Base-by-base conservation (phyloP, 2,329 filamentous ascomycete genomes). In the Penicillium sp. region DNA sequence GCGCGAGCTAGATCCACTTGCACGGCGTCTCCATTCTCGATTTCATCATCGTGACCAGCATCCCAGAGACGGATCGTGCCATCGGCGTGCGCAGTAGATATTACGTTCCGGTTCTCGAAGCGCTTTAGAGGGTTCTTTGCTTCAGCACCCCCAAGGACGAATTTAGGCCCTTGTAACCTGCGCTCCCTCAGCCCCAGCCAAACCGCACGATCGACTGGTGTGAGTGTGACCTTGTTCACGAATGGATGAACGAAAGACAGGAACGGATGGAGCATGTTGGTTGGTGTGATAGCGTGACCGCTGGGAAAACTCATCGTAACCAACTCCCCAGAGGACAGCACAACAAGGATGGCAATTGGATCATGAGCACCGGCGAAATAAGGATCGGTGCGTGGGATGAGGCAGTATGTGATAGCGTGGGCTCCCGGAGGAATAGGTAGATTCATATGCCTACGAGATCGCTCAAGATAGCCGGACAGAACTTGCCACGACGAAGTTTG, bases 21-120 rank as follows among this genome's bases (percentile, higher is more conserved):
- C 23, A 97, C 76, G 48, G 90, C 81, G 4, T 80, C 79, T 12
- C 84, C 81, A 64, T 97, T 97, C 71, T 99, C 94, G 46, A 99
- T 88, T 65, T 96, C 90, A 66, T 99, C 94, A 13, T 85, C 89
- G 65, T 95, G 89, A 0, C 94, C 94, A 18, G 87, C 84, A 71
- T 99, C 94, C 91, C 92, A 99, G 6, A 97, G 78, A 29, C 92
- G 82, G n/a, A 99, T 79, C 0, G 89, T 95, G 48, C 92, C 90
- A 71, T 99, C 94, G 3, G 87, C 90, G 70, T 99, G 93, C 0
- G 90, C 87, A 4, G 89, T 90, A 56, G 93, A 88, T 6, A 96
- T 81, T 42, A 97, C 83, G 52, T 91, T 95, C 44, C 94, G 84
- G 55, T 86, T 82, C 65, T 96, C 91, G 62, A 89, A 92, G 56